These are phyloP conservation scores for Moringa oleifera DNA, from an alignment of 345 rosid genomes.

Conservation along the genomic window DNA sequence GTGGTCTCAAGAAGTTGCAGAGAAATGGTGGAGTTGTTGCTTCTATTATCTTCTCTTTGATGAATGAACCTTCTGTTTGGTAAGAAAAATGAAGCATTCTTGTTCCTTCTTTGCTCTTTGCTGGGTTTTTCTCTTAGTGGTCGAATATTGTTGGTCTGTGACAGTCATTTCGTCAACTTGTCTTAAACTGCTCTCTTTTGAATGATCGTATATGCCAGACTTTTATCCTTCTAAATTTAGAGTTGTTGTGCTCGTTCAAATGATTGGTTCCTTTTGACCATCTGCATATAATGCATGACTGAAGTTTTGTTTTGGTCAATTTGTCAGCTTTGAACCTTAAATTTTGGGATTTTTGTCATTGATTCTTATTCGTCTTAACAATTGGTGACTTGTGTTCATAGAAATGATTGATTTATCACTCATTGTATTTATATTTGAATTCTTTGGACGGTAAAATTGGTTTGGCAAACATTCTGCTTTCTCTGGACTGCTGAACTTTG, in stretches of 20 bases:
- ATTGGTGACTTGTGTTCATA: too few relatives aligned
- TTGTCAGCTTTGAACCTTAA: slow-evolving; percentile 2
- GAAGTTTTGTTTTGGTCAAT: background rate
- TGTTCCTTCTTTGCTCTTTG: slow-evolving; percentile 4
- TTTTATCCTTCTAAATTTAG: too few relatives aligned
- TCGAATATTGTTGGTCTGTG: too few relatives aligned
- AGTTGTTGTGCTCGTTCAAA: background rate
- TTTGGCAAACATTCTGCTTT: slow-evolving; percentile 4
- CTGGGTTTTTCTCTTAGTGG: background rate
- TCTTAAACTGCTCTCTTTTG: too few relatives aligned
- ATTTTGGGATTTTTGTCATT: background rate
- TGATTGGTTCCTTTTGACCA: too few relatives aligned
- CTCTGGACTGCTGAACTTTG: too few relatives aligned
- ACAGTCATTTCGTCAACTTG: too few relatives aligned
- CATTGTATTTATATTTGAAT: too few relatives aligned
- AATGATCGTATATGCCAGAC: too few relatives aligned
- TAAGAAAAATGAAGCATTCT: slow-evolving; percentile 21
- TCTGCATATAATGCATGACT: too few relatives aligned
- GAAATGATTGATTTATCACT: too few relatives aligned
- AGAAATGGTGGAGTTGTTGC: slow-evolving; percentile 28
- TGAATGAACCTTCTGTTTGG: slow-evolving; percentile 22
- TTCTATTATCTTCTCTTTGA: slow-evolving; percentile 25
- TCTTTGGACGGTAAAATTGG: too few relatives aligned
- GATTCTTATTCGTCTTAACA: background rate
- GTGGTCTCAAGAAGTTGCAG: slow-evolving; percentile 21